These are phyloP conservation scores for Setomelanomma holmii DNA, from an alignment of 2,329 filamentous ascomycete species.

Conservation along the genomic window DNA sequence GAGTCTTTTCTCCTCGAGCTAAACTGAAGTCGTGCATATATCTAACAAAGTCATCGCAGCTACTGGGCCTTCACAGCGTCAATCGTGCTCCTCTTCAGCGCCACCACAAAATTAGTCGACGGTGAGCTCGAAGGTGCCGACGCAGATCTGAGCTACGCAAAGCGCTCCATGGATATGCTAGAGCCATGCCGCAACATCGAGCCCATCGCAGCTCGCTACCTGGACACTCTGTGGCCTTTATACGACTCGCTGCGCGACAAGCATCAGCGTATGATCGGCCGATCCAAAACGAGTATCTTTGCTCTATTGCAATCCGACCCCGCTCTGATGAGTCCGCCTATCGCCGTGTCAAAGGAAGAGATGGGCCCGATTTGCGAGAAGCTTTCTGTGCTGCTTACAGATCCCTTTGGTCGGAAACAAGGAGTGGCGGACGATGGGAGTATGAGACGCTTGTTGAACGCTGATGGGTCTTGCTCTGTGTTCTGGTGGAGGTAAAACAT, in stretches of 20 bases:
- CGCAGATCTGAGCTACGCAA: slow-evolving; percentile 41
- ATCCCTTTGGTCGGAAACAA: slow-evolving; percentile 47
- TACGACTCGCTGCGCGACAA: slow-evolving; percentile 43
- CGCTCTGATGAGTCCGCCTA: slow-evolving; percentile 30
- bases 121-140: slow-evolving; percentile 37
- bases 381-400: slow-evolving; percentile 39
- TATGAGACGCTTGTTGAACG: slow-evolving; percentile 39
- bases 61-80: slow-evolving; percentile 48
- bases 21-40: neutral
- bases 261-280: slow-evolving; percentile 39
- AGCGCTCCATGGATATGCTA: slow-evolving; percentile 46
- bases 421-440: slow-evolving; percentile 23
- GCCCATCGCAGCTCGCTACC: slow-evolving; percentile 42
- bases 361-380: slow-evolving; percentile 47
- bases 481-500: slow-evolving; percentile 49
- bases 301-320: slow-evolving; percentile 38
- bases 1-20: slow-evolving; percentile 3
- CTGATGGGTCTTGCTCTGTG: slow-evolving; percentile 41
- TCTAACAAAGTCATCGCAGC: slow-evolving; percentile 16
- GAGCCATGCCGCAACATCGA: slow-evolving; percentile 40
- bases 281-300: slow-evolving; percentile 46
- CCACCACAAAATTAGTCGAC: slow-evolving; percentile 44
- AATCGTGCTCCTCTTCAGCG: slow-evolving; percentile 45
- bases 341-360: slow-evolving; percentile 41
- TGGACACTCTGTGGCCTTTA: slow-evolving; percentile 43